Conservation (phyloP, 75 land plant genomes). For the Chamaecyparis obtusa region DNA sequence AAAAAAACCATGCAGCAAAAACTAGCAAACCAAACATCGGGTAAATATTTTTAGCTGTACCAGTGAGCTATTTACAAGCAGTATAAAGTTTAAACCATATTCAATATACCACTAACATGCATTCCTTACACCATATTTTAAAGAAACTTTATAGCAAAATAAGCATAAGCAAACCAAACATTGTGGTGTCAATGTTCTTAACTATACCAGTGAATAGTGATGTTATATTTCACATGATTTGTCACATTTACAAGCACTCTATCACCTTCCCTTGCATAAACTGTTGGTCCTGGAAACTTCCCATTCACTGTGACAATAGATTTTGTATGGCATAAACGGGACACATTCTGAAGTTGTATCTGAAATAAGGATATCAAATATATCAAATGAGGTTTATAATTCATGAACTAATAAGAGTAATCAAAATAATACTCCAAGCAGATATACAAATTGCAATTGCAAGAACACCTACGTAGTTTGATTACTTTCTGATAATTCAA, state of each 20-base stretch:
- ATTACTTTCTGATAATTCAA: too few species aligned
- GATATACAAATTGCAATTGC: background rate
- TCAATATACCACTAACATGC: background rate
- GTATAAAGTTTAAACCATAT: constrained; percentile 5
- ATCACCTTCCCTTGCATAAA: constrained; percentile 54
- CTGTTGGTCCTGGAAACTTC: constrained; percentile 49
- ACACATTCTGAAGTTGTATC: constrained; percentile 43
- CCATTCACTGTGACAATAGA: constrained; percentile 53
- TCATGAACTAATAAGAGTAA: background rate
- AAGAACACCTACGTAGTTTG: too few species aligned
- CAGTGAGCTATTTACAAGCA: constrained; percentile 68
- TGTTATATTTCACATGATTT: constrained; percentile 55
- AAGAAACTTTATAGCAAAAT: background rate
- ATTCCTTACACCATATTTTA: background rate
- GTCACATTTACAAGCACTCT: constrained; percentile 53
- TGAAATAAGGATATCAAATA: constrained; percentile 11
- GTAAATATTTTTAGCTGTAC: constrained; percentile 26
- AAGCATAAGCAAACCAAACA: background rate
- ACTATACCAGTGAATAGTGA: constrained; percentile 75
- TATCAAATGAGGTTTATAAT: too few species aligned
- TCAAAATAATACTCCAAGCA: background rate
- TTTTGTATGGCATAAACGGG: constrained; percentile 34
- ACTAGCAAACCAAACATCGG: background rate
- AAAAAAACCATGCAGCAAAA: too few species aligned
- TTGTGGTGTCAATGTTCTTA: background rate